Evolutionary conservation across 2,329 filamentous ascomycete species (phyloP).

Genomic region (Madurella fahalii): DNA sequence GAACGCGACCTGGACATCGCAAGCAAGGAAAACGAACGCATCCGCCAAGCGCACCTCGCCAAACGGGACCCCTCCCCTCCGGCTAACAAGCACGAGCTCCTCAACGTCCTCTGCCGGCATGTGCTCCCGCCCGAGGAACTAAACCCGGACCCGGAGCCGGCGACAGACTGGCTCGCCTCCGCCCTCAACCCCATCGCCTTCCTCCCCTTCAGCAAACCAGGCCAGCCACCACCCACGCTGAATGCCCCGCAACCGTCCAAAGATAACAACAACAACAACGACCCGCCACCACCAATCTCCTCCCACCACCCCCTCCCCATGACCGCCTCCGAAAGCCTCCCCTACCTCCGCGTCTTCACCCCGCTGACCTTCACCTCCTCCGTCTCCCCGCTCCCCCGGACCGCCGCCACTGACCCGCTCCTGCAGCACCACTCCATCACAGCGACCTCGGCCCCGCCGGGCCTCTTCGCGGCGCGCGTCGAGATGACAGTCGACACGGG

Average conservation of each 20-base stretch:
- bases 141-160: slow-evolving; percentile 28
- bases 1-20: slow-evolving; percentile 56
- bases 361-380: slow-evolving; percentile 59
- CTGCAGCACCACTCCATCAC: slow-evolving; percentile 56
- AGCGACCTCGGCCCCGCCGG: slow-evolving; percentile 42
- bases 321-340: slow-evolving; percentile 59
- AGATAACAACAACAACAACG: slow-evolving; percentile 33
- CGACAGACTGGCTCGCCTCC: slow-evolving; percentile 42
- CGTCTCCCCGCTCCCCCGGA: slow-evolving; percentile 42
- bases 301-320: slow-evolving; percentile 65
- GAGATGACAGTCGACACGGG: slow-evolving; percentile 56
- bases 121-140: slow-evolving; percentile 35
- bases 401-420: slow-evolving; percentile 30
- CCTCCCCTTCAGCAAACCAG: slow-evolving; percentile 46
- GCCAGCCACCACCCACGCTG: slow-evolving; percentile 24
- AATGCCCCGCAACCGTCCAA: slow-evolving; percentile 26
- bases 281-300: slow-evolving; percentile 38
- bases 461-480: slow-evolving; percentile 55
- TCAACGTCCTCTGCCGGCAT: slow-evolving; percentile 40
- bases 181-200: slow-evolving; percentile 50
- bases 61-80: slow-evolving; percentile 28
- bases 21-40: slow-evolving; percentile 54
- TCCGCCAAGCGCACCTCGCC: slow-evolving; percentile 41
- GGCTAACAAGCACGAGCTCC: slow-evolving; percentile 32
- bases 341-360: slow-evolving; percentile 68